Evolutionary conservation across 208 protist genomes (phyloP), one percentile per base, ranked within the genome.

Genomic region (Crithidia thermophila): DNA sequence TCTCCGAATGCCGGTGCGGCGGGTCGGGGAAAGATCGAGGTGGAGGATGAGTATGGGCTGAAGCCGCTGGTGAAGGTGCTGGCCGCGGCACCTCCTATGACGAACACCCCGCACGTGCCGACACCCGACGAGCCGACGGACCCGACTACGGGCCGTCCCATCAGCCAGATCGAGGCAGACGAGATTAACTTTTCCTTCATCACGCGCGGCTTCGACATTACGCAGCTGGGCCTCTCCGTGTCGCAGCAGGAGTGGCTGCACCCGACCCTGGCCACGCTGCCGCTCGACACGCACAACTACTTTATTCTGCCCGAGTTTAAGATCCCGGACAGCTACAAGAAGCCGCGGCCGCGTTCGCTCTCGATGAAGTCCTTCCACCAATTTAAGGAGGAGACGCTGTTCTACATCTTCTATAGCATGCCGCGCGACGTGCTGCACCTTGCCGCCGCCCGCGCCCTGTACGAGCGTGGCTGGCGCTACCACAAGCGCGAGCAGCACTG

Each of bases 331-430:
- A 86, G 86, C 77, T 95, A 95, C 75, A 85, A 81, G 63, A 85
- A 89, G 62, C 74, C 83, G 21, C 85, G 83, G 31, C 90, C 87
- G 34, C 80, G 81, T 49, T 75, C 78, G 34, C 87, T 92, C 16
- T 86, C 85, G 7, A 81, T 96, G 65, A 89, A 88, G 58, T 78
- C 87, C 33, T 94, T 98, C 55, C 74, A 84, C 10, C 85, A 94
- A 65, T 98, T 97, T 70, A 94, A 96, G 59, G 79, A 98, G 28
- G 94, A 98, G 20, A 99, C 97, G 16, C 86, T 99, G 18, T 98
- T 99, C 52, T 99, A 99, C 76, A 98, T 99, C 57, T 99, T 99
- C 74, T 99, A 99, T 76, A 90, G 88, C 53, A 99, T 99, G 98
- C 98, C 98, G 20, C 75, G 97, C 8, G 98, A 99, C 69, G 87